Percentiles rank a stretch among this genome's conserved stretches.
These are phyloP conservation scores for Aspergillus hiratsukae DNA, from an alignment of 2,329 filamentous ascomycete genomes.

Conservation along the genomic window DNA sequence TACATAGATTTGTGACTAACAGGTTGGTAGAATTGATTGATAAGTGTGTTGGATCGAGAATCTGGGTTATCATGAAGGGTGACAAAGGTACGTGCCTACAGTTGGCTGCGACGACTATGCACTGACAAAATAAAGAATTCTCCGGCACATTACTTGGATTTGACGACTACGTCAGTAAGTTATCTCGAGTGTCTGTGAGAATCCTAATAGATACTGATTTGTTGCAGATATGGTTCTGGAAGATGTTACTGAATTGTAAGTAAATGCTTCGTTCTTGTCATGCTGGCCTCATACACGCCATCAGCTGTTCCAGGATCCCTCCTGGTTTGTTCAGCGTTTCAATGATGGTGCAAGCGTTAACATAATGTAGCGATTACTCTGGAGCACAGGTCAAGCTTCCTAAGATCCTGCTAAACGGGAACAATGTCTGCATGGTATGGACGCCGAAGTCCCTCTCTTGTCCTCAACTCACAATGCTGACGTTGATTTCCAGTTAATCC, in stretches of 20 bases:
- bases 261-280: conserved; percentile 3
- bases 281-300: background rate
- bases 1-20: conserved; percentile 17
- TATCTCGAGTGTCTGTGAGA: conserved; percentile 7
- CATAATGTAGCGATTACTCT: conserved; percentile 69
- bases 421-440: conserved; percentile 97
- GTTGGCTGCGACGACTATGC: background rate
- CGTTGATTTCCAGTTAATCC: conserved; percentile 58
- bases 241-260: conserved; percentile 93
- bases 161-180: conserved; percentile 99
- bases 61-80: conserved; percentile 99
- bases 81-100: conserved; percentile 70
- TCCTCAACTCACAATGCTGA: background rate
- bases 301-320: background rate
- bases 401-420: conserved; percentile 94
- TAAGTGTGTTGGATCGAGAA: conserved; percentile 94
- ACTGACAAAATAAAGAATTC: conserved; percentile 63
- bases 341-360: conserved; percentile 14
- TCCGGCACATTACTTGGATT: conserved; percentile 91
- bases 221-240: conserved; percentile 90
- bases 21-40: conserved; percentile 78
- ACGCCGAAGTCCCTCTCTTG: background rate
- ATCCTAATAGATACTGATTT: conserved; percentile 12
- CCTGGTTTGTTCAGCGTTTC: background rate
- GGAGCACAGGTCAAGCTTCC: conserved; percentile 83